Base-by-base conservation (phyloP, 1,284 basidiomycete species). In the Stereum hirsutum region DNA sequence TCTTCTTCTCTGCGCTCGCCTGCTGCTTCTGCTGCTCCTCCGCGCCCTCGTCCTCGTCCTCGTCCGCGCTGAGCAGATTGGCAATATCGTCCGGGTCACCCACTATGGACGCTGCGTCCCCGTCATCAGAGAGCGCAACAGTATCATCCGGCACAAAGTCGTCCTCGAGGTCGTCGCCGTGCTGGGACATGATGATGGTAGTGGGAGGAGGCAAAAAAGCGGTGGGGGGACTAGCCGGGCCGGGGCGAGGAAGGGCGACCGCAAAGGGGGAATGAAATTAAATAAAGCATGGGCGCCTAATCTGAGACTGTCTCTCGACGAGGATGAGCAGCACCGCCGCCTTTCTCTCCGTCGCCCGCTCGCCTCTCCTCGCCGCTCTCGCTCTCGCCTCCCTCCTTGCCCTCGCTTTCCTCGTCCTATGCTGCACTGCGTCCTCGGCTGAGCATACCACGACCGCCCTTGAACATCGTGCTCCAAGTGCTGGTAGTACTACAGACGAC, bases 101-200 rank as follows among this genome's bases (percentile, higher is more conserved):
- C 11, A 42, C 24, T 23, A 33, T 17, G 6, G 58, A 51, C 42
- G 66, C 57, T n/a, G 53, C 56, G 2, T 62, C 61, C 15, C 72
- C 73, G 31, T 76, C 79, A 19, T 65, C 74, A 2, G 78, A 81
- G 12, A 74, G 59, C 1, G 75, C 78, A 1, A 86, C 72, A 19
- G 75, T 64, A 39, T 83, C 81, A 50, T 90, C 87, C 24, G 73
- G 71, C 32, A 84, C 66, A 56, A 85, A 87, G 54, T 89, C 84
- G 55, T 90, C 87, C 34, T 83, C 82, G 15, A 90, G 69, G 63
- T 85, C 84, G 66, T 91, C 89, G 34, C 81, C 83, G 43, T 65
- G 59, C 49, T 60, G 60, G 49, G 49, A 53, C 63, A 68, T 63
- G 41, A 39, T 34, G 33, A 17, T 34, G 34, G 38, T 23, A 19